Percentiles rank a stretch among this genome's conserved stretches.
phyloP scores from a whole-genome alignment of 2,329 filamentous ascomycete species.

The Aspergillus arachidicola region DNA sequence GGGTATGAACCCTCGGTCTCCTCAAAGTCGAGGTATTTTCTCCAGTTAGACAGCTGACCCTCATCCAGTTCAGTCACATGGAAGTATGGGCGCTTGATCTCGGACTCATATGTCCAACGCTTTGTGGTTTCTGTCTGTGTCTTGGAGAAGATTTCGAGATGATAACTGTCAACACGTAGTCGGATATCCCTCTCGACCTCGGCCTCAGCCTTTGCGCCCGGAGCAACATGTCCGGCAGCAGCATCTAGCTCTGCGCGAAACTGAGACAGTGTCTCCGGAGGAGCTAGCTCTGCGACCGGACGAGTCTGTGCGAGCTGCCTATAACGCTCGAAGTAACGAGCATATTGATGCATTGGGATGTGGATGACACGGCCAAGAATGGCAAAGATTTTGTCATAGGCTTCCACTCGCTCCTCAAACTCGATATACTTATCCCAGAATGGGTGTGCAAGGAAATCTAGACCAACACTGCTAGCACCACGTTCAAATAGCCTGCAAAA shows the following conservation, averaged over 20 bases:
- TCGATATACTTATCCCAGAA: constrained; percentile 99
- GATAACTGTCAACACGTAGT: constrained; percentile 74
- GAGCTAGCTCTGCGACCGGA: constrained; percentile 72
- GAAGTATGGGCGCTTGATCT: constrained; percentile 95
- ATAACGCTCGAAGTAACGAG: constrained; percentile 91
- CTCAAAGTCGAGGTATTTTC: constrained; percentile 95
- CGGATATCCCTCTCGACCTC: constrained; percentile 85
- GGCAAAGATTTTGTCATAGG: constrained; percentile 79
- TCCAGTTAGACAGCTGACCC: constrained; percentile 83
- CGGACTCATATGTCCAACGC: constrained; percentile 91
- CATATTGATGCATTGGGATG: constrained; percentile 95
- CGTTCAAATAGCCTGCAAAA: constrained; percentile 81
- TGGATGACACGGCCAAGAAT: constrained; percentile 81
- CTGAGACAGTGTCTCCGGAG: constrained; percentile 66
- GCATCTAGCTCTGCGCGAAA: constrained; percentile 72
- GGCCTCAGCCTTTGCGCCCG: constrained; percentile 63
- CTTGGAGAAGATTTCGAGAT: constrained; percentile 76
- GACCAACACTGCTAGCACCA: constrained; percentile 77
- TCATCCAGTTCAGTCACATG: constrained; percentile 92
- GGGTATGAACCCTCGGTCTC: constrained; percentile 78
- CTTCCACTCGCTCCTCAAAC: constrained; percentile 88
- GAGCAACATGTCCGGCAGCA: constrained; percentile 45
- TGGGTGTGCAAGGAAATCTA: constrained; percentile 91
- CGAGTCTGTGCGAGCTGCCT: constrained; percentile 72
- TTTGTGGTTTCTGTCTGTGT: constrained; percentile 89